Evolutionary conservation across 805 yeast species (phyloP).

Genomic region (Maudiozyma serrabonitensis): DNA sequence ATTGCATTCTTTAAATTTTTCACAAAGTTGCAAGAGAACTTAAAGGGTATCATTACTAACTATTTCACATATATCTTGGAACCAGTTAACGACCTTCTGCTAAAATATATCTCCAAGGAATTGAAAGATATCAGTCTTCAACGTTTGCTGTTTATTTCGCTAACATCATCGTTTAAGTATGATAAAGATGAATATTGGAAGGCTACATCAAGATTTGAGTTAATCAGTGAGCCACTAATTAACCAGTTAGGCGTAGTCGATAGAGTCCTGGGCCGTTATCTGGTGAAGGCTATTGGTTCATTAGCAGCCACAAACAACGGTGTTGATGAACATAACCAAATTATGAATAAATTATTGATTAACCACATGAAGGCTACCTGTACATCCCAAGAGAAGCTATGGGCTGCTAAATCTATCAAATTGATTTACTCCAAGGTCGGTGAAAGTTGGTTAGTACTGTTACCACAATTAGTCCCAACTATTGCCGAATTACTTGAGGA

Average conservation of each 20-base stretch:
- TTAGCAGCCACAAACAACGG: constrained; percentile 63
- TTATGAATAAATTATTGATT: constrained; percentile 53
- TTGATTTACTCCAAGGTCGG: constrained; percentile 83
- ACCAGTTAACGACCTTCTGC: constrained; percentile 48
- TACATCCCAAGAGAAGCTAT: constrained; percentile 49
- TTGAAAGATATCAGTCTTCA: constrained; percentile 47
- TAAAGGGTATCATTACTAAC: constrained; percentile 79
- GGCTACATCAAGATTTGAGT: constrained; percentile 72
- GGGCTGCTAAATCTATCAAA: constrained; percentile 76
- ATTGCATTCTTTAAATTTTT: constrained; percentile 77
- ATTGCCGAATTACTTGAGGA: constrained; percentile 94
- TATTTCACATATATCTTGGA: constrained; percentile 83
- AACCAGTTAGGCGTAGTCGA: constrained; percentile 61
- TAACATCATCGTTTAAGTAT: constrained; percentile 72
- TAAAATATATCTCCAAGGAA: constrained; percentile 37
- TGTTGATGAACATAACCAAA: constrained; percentile 64
- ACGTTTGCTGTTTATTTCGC: constrained; percentile 62
- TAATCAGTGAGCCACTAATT: constrained; percentile 52
- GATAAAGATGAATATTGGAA: constrained; percentile 96
- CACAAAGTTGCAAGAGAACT: constrained; percentile 70
- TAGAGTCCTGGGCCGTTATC: constrained; percentile 63
- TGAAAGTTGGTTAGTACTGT: constrained; percentile 82
- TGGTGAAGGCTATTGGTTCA: constrained; percentile 71
- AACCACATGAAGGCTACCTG: constrained; percentile 59
- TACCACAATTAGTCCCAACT: constrained; percentile 91